Conservation (phyloP, 257 asterid species). For the Eustoma russellianum region DNA sequence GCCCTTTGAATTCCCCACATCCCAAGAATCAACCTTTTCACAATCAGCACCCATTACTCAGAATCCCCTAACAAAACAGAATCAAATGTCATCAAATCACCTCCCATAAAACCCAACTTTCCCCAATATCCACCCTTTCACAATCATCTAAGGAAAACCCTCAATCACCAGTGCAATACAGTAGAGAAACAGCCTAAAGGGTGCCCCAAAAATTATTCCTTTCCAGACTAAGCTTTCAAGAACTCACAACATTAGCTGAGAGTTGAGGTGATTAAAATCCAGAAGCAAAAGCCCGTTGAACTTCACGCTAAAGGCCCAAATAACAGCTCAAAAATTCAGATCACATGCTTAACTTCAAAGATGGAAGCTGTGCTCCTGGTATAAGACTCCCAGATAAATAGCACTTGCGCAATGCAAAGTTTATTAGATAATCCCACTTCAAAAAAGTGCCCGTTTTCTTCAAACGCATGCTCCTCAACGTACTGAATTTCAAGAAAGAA, state of each 20-base stretch:
- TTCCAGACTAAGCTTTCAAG: slow-evolving; percentile 17
- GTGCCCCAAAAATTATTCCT: slow-evolving; percentile 8
- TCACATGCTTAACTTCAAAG: slow-evolving; percentile 27
- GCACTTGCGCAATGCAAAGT: slow-evolving; percentile 4
- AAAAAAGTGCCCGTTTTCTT: slow-evolving; percentile 23
- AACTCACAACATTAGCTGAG: slow-evolving; percentile 8
- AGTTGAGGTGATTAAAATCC: slow-evolving; percentile 16
- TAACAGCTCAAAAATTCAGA: slow-evolving; percentile 18
- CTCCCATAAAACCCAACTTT: slow-evolving; percentile 11
- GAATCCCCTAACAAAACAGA: slow-evolving; percentile 28
- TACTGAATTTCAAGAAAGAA: slow-evolving; percentile 34
- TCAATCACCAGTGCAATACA: neutral
- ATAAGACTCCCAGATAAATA: slow-evolving; percentile 9
- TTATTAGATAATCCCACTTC: slow-evolving; percentile 28
- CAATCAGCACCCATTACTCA: slow-evolving; percentile 44
- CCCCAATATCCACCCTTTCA: slow-evolving; percentile 8
- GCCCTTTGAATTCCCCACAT: slow-evolving; percentile 35
- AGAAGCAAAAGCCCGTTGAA: slow-evolving; percentile 16
- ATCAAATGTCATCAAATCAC: slow-evolving; percentile 18
- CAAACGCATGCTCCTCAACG: slow-evolving; percentile 29
- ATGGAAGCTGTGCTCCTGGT: slow-evolving; percentile 9
- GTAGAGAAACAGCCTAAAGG: slow-evolving; percentile 4
- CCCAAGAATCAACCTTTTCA: slow-evolving; percentile 44
- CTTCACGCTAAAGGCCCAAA: slow-evolving; percentile 9
- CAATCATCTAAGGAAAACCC: slow-evolving; percentile 18